These are phyloP conservation scores for Beauveria asiatica DNA, from an alignment of 2,329 filamentous ascomycete genomes.

Conservation along the genomic window DNA sequence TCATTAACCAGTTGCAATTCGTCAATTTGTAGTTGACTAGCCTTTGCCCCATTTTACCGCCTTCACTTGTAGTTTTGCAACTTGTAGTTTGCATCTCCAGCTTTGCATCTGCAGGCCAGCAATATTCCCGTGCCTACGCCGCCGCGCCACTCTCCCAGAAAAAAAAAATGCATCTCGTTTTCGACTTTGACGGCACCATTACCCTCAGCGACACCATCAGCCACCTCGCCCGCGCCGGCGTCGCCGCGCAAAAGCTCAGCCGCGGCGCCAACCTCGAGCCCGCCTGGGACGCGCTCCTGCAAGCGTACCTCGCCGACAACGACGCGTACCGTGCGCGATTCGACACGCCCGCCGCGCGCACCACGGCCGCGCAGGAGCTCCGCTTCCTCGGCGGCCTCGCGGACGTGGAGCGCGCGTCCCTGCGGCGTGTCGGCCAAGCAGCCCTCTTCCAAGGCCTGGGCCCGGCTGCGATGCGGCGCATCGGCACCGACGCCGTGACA, in stretches of 20 bases:
- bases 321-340: conserved; percentile 28
- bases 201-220: conserved; percentile 45
- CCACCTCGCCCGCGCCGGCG: conserved; percentile 36
- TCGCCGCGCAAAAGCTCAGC: conserved; percentile 24
- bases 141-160: neutral
- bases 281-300: conserved; percentile 37
- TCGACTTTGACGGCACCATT: conserved; percentile 55
- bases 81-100: too few relatives aligned
- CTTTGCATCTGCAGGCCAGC: neutral
- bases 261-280: conserved; percentile 24
- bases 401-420: conserved; percentile 37
- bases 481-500: conserved; percentile 29
- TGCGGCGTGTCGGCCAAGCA: conserved; percentile 33
- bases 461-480: conserved; percentile 23
- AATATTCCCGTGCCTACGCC: neutral
- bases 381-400: conserved; percentile 32
- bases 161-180: conserved; percentile 38
- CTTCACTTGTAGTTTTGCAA: neutral
- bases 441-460: conserved; percentile 37
- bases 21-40: neutral
- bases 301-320: conserved; percentile 36
- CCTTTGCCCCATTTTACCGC: neutral
- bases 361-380: conserved; percentile 30
- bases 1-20: neutral
- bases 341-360: conserved; percentile 23